Evolutionary conservation across 2,329 filamentous ascomycete genomes (phyloP).

Genomic region (Bipolaris cookei): DNA sequence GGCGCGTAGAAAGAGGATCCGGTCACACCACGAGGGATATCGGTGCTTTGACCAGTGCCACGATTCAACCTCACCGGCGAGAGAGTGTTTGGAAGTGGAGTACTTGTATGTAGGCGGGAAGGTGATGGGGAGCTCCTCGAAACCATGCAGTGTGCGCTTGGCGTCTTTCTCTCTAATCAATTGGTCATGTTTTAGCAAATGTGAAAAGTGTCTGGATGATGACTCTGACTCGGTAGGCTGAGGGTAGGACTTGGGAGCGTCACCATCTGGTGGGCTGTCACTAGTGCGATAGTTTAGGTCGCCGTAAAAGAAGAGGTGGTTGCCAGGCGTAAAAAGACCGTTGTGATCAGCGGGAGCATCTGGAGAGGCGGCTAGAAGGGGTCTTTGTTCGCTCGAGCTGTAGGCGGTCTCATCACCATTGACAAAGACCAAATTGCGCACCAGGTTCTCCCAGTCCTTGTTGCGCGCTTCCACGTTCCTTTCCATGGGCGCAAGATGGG

Average conservation of each 20-base stretch:
- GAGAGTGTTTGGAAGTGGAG: conserved; percentile 42
- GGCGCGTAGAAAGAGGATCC: conserved; percentile 73
- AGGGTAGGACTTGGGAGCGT: conserved; percentile 67
- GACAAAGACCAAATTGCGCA: conserved; percentile 78
- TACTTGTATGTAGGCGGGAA: conserved; percentile 98
- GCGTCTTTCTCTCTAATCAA: conserved; percentile 72
- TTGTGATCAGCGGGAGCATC: conserved; percentile 53
- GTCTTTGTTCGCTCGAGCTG: conserved; percentile 41
- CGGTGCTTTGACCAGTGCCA: conserved; percentile 83
- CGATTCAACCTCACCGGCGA: conserved; percentile 39
- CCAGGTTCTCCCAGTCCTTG: conserved; percentile 85
- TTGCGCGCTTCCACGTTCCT: conserved; percentile 77
- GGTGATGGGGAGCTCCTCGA: conserved; percentile 73
- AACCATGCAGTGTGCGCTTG: conserved; percentile 75
- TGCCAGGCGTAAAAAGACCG: conserved; percentile 75
- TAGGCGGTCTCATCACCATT: conserved; percentile 40
- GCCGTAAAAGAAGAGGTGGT: conserved; percentile 84
- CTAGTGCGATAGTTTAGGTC: conserved; percentile 95
- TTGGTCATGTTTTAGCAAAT: conserved; percentile 78
- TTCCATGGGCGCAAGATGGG: conserved; percentile 90
- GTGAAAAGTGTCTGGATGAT: conserved; percentile 66
- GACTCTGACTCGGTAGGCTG: conserved; percentile 58
- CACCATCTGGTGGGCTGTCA: conserved; percentile 65
- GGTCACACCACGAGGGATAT: conserved; percentile 90
- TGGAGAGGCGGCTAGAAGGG: conserved; percentile 34